Base-by-base conservation (phyloP, 441 rosid genomes). In the Gossypium laxum region DNA sequence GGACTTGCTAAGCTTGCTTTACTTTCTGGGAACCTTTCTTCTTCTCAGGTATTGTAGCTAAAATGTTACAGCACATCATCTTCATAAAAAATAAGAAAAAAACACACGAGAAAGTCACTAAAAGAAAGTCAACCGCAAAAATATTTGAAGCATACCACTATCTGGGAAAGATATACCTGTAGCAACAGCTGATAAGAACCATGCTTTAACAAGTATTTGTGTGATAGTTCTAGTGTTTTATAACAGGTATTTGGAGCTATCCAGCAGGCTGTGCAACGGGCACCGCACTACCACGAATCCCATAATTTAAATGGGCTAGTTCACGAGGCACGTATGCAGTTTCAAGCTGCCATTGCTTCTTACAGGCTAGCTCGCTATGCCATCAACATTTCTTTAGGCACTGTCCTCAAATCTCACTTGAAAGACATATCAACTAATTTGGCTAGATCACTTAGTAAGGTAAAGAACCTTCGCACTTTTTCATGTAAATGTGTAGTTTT, bases 1-100 rank as follows among this genome's bases (percentile, higher is more conserved):
- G 98, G 97, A 82, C 89, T 94, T 65, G 87, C 90, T 71, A 89
- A 85, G 81, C 90, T 90, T 75, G 92, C 98, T 77, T 79, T 88
- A 64, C 83, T 74, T 67, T 84, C 96, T 17, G 91, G 89, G 69
- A 68, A 84, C 76, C 88, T 87, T 71, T 80, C 87, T 63, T 94
- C 98, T 76, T 81, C 98, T 22, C 97, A 88, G 97, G 97, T 90
- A 81, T 71, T 70, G 51, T 55, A 26, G 71, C 66, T 75, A 68
- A 52, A 61, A 64, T 58, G 68, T 60, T 30, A 67, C 38, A 15
- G 45, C 50, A 43, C 65, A 32, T 21, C 51, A 56, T 70, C 10
- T 26, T 0, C 26, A 14, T 17, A 48, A 47, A 32, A 47, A 28
- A 15, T 8, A 7, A 14, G 18, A 43, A 14, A 26, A 26, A 17